Evolutionary conservation across 2,329 filamentous ascomycete species (phyloP).

Genomic region (Davidsoniella eucalypti): DNA sequence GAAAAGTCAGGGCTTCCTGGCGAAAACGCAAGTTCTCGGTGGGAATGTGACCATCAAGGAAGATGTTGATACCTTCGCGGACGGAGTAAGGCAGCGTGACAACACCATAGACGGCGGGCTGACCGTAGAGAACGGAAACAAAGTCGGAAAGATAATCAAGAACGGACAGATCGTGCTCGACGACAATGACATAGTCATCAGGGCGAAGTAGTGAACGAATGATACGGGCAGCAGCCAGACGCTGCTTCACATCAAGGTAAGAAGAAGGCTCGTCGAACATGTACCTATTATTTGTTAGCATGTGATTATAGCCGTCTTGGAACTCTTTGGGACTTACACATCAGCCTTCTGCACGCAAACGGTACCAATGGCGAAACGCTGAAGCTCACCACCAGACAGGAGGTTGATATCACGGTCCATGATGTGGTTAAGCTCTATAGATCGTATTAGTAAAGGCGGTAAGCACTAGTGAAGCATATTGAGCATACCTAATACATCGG

Average conservation of each 20-base stretch:
- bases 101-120: conserved; percentile 91
- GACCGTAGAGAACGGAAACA: conserved; percentile 91
- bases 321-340: conserved; percentile 28
- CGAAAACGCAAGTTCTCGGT: conserved; percentile 98
- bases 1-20: conserved; percentile 91
- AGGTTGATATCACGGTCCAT: conserved; percentile 79
- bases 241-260: conserved; percentile 98
- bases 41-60: conserved; percentile 93
- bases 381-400: conserved; percentile 92
- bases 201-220: conserved; percentile 81
- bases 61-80: conserved; percentile 98
- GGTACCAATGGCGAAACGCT: conserved; percentile 92
- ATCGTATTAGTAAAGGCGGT: conserved; percentile 16
- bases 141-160: conserved; percentile 98
- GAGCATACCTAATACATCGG: conserved; percentile 44
- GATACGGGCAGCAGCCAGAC: conserved; percentile 77
- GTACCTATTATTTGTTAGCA: conserved; percentile 34
- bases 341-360: conserved; percentile 93
- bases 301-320: conserved; percentile 14
- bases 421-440: conserved; percentile 62
- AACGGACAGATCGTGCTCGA: conserved; percentile 97
- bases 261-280: conserved; percentile 99
- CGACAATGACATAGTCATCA: conserved; percentile 92
- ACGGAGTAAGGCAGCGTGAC: conserved; percentile 92
- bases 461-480: not conserved